These are phyloP conservation scores for Poa pratensis DNA, from an alignment of 176 grass and related monocot species.

Conservation along the genomic window DNA sequence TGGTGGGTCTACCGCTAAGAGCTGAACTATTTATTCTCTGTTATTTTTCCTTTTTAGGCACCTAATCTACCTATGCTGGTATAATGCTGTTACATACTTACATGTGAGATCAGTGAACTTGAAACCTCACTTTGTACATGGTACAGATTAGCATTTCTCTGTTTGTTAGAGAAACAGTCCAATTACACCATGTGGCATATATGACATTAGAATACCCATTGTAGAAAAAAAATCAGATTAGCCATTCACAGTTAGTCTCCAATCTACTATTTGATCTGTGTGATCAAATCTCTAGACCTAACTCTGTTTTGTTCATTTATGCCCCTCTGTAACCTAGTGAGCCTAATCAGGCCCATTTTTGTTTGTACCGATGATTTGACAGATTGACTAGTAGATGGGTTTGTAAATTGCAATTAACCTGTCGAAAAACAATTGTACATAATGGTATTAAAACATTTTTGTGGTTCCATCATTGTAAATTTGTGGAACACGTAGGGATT, in stretches of 20 bases:
- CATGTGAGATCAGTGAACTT: background rate
- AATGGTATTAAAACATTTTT: background rate
- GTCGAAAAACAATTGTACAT: background rate
- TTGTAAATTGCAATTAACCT: too few relatives aligned
- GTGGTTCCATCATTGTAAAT: background rate
- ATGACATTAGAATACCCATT: background rate
- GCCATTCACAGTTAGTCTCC: background rate
- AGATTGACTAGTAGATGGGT: background rate
- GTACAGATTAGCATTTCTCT: background rate
- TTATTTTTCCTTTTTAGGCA: background rate
- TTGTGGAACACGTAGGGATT: background rate
- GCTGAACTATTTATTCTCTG: background rate
- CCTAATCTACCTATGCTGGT: background rate
- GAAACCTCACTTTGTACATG: background rate
- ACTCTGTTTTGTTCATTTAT: background rate
- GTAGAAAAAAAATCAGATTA: background rate
- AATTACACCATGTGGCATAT: background rate
- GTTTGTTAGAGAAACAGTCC: background rate
- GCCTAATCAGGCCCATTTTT: background rate
- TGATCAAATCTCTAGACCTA: background rate
- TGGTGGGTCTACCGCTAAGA: background rate
- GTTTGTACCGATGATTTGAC: background rate
- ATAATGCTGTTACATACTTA: background rate
- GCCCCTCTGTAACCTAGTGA: background rate
- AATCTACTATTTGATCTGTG: background rate